Evolutionary conservation across 2,329 filamentous ascomycete genomes (phyloP).

Genomic region (Phoma herbarum): DNA sequence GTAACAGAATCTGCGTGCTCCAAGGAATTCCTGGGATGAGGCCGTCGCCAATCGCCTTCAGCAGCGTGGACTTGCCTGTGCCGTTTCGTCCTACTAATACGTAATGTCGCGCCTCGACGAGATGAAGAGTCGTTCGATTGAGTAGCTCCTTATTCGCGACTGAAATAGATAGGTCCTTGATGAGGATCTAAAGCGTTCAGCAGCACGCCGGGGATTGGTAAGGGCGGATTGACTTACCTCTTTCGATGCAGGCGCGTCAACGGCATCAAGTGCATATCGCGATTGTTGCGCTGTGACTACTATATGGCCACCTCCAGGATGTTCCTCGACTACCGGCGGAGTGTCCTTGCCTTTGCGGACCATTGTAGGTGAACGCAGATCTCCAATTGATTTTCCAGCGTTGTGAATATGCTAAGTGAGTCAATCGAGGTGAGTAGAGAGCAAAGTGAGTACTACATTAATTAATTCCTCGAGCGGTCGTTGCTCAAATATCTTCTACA

Average conservation of each 20-base stretch:
- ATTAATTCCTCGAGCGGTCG: no score
- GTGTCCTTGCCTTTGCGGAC: conserved; percentile 42
- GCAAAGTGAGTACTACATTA: no score
- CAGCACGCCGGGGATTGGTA: no score
- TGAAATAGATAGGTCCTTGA: conserved; percentile 76
- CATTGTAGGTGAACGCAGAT: conserved; percentile 26
- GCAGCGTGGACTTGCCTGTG: conserved; percentile 80
- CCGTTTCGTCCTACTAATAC: conserved; percentile 83
- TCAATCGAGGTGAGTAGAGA: no score
- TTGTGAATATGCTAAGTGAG: no score
- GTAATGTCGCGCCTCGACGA: conserved; percentile 79
- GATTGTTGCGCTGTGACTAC: conserved; percentile 51
- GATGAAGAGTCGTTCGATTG: conserved; percentile 71
- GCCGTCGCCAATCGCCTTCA: conserved; percentile 79
- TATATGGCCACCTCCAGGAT: conserved; percentile 40
- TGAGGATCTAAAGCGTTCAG: conserved; percentile 54
- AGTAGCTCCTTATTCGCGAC: conserved; percentile 73
- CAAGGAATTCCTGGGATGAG: conserved; percentile 71
- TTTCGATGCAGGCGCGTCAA: conserved; percentile 51
- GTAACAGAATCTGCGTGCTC: conserved; percentile 47
- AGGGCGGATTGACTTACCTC: conserved; percentile 43
- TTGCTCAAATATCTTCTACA: not conserved
- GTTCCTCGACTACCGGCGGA: conserved; percentile 26
- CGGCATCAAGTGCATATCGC: conserved; percentile 49
- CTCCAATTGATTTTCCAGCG: not conserved